Evolutionary conservation across 768 basidiomycete genomes (phyloP).

Genomic region (Calocybe cyanea): DNA sequence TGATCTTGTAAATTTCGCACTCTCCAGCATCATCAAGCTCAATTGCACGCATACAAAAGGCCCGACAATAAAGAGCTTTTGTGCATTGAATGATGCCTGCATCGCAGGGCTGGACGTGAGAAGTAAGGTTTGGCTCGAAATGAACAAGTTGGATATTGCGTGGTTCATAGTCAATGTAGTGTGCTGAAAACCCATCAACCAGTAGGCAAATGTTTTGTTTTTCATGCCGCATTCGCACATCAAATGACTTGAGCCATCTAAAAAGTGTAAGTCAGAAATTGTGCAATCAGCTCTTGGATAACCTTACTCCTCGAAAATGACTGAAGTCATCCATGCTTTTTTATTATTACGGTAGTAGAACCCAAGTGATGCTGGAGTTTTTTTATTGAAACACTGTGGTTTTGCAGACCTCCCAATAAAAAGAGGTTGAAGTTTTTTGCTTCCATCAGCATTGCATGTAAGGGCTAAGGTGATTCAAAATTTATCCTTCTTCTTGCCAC

Average conservation of each 20-base stretch:
- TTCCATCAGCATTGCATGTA: constrained; percentile 22
- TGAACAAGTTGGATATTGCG: constrained; percentile 24
- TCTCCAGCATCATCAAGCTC: constrained; percentile 28
- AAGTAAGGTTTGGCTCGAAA: constrained; percentile 32
- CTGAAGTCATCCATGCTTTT: constrained; percentile 36
- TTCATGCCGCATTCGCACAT: constrained; percentile 13
- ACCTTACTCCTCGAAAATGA: constrained; percentile 28
- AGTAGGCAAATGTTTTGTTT: constrained; percentile 22
- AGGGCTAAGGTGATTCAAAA: constrained; percentile 20
- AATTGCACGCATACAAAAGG: constrained; percentile 23
- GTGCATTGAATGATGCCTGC: constrained; percentile 18
- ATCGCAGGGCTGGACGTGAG: constrained; percentile 33
- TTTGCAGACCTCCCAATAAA: constrained; percentile 31
- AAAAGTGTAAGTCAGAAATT: background rate
- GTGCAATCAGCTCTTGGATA: background rate
- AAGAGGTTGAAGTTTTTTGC: constrained; percentile 26
- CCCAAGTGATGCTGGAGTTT: constrained; percentile 17
- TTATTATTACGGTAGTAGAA: constrained; percentile 35
- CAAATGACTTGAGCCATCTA: constrained; percentile 3
- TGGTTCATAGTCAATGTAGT: constrained; percentile 22
- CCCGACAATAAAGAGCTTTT: constrained; percentile 30
- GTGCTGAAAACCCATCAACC: constrained; percentile 30
- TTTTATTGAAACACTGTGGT: constrained; percentile 27
- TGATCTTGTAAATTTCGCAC: constrained; percentile 31
- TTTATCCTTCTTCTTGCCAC: constrained; percentile 28